Base-by-base conservation (phyloP, 2,329 filamentous ascomycete genomes). In the Epichloe coenophiala region DNA sequence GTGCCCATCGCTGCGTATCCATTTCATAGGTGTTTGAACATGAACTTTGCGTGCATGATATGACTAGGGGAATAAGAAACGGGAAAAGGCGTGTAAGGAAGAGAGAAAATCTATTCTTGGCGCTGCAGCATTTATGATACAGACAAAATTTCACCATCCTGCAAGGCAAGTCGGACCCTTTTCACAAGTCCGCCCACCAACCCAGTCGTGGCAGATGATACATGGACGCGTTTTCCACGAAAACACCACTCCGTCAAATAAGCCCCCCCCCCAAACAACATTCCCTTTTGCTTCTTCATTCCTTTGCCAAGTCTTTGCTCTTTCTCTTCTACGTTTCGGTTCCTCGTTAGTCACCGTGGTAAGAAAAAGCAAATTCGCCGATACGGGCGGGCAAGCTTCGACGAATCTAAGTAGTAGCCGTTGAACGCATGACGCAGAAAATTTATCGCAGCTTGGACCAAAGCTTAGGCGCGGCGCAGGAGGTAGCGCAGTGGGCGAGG, bases 401-500 rank as follows among this genome's bases (percentile, higher is more conserved):
- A 43, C 40, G 15, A 31, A 40, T 43, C 15, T 3, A 17, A 41
- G 19, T 36, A 27, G 39, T 15, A 12, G 33, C 31, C 19, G 38
- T 21, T 27, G 39, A 36, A 41, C 15, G 13, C 40, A 23, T 31
- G 40, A 36, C 19, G 47, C 19, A 42, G 27, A 12, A 19, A 39
- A 54, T 73, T 79, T 95, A 97, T 80, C 91, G 94, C 69, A 97
- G 86, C 71, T 83, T 75, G 58, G 83, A 80, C 81, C 88, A 98
- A 64, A 98, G 85, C 83, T 95, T 96, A 64, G 91, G 90, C 50
- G 93, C 93, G 56, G 93, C 91, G 69, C 93, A 98, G 68, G 84
- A 76, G 63, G 81, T 87, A 57, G 91, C 88, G 76, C 93, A 98
- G 79, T 97, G 93, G 63, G 87, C 84, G 63, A 98, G 87, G 74